phyloP scores from a whole-genome alignment of 208 protist genomes.

The Trypanosoma platydactyli region DNA sequence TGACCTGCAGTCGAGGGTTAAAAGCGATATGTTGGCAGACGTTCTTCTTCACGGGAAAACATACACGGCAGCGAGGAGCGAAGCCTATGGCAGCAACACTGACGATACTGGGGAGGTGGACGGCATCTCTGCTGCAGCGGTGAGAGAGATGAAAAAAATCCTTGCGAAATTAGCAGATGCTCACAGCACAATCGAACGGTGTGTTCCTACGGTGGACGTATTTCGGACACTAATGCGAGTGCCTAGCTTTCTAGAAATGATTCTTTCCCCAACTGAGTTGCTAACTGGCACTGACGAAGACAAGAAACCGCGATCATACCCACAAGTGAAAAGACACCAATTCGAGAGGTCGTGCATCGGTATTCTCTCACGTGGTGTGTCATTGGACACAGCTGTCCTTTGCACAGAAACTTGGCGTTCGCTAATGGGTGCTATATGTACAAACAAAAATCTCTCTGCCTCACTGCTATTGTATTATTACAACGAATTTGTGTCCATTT shows the following conservation, averaged over 20 bases:
- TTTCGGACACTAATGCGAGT: slow-evolving; percentile 30
- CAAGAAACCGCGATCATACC: not conserved
- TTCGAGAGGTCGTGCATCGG: slow-evolving; percentile 32
- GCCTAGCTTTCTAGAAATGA: slow-evolving; percentile 24
- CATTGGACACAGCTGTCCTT: slow-evolving; percentile 32
- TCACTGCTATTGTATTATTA: slow-evolving; percentile 38
- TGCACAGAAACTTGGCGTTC: slow-evolving; percentile 55
- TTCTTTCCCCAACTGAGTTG: slow-evolving; percentile 15
- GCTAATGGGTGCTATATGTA: slow-evolving; percentile 32
- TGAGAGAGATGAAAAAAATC: slow-evolving; percentile 21
- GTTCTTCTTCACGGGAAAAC: slow-evolving; percentile 33
- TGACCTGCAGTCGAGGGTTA: slow-evolving; percentile 25
- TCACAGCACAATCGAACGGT: slow-evolving; percentile 34
- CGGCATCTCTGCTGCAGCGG: not conserved
- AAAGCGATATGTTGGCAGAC: slow-evolving; percentile 39
- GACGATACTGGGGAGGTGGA: not conserved
- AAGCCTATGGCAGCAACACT: slow-evolving; percentile 18
- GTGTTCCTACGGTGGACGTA: slow-evolving; percentile 36
- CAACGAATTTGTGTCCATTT: slow-evolving; percentile 31
- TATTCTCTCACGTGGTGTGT: slow-evolving; percentile 24
- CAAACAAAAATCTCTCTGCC: slow-evolving; percentile 34
- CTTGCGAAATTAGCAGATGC: slow-evolving; percentile 29
- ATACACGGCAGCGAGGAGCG: slow-evolving; percentile 15
- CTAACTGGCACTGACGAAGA: not conserved
- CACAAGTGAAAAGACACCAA: not conserved